Evolutionary conservation across 768 basidiomycete genomes (phyloP).

Genomic region (Phaffia tasmanica): DNA sequence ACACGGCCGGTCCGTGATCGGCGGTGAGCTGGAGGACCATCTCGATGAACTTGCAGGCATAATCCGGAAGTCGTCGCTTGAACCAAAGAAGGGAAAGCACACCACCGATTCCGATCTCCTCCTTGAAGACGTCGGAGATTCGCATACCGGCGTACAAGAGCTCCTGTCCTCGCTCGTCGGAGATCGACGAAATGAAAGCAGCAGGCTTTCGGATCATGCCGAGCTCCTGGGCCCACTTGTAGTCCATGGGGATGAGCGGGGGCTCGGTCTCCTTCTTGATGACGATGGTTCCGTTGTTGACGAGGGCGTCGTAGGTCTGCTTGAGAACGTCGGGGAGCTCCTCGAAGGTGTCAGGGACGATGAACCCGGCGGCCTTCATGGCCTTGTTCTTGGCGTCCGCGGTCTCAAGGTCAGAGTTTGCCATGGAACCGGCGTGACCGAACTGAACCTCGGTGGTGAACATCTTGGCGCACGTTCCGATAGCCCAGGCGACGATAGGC

Average conservation of each 20-base stretch:
- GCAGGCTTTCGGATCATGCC: slow-evolving; percentile 98
- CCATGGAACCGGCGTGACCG: slow-evolving; percentile 96
- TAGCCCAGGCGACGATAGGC: slow-evolving; percentile 99
- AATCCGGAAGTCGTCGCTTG: slow-evolving; percentile 53
- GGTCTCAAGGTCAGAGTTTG: slow-evolving; percentile 93
- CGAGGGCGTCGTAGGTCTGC: slow-evolving; percentile 73
- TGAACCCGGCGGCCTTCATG: slow-evolving; percentile 88
- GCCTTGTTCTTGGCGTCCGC: slow-evolving; percentile 95
- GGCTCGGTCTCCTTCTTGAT: slow-evolving; percentile 72
- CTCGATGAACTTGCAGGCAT: slow-evolving; percentile 97
- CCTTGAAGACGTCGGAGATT: slow-evolving; percentile 97
- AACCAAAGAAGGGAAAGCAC: slow-evolving; percentile 95
- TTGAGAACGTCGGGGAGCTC: slow-evolving; percentile 75
- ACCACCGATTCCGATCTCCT: slow-evolving; percentile 88
- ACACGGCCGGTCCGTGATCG: slow-evolving; percentile 68
- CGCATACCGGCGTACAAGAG: slow-evolving; percentile 97
- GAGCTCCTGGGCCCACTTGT: slow-evolving; percentile 99
- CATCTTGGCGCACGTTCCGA: slow-evolving; percentile 99
- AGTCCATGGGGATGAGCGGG: slow-evolving; percentile 98
- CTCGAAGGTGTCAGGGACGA: slow-evolving; percentile 96
- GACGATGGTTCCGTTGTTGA: slow-evolving; percentile 54
- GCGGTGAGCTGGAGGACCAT: slow-evolving; percentile 99
- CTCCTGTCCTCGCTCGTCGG: slow-evolving; percentile 98
- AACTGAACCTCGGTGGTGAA: slow-evolving; percentile 99
- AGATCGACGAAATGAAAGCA: slow-evolving; percentile 97